Evolutionary conservation across 345 rosid species (phyloP).

Genomic region (Isatis tinctoria): DNA sequence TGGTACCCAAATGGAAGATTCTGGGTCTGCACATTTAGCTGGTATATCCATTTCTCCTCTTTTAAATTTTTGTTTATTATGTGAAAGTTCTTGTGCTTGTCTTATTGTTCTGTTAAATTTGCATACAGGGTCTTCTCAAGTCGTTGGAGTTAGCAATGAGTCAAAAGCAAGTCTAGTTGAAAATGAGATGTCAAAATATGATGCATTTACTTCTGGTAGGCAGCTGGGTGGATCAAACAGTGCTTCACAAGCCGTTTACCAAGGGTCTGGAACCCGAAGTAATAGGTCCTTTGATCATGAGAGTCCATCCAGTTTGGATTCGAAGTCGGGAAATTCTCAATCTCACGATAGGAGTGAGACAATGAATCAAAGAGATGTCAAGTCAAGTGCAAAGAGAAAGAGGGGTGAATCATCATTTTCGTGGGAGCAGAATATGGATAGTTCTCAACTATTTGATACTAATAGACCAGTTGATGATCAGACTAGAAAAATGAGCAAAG

Average conservation of each 20-base stretch:
- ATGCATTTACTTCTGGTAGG: slow-evolving; percentile 58
- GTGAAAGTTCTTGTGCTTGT: background rate
- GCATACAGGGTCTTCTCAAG: slow-evolving; percentile 76
- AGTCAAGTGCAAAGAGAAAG: slow-evolving; percentile 66
- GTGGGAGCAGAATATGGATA: slow-evolving; percentile 50
- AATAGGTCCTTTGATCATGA: slow-evolving; percentile 80
- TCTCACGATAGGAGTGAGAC: slow-evolving; percentile 72
- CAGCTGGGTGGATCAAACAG: slow-evolving; percentile 63
- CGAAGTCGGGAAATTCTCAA: slow-evolving; percentile 76
- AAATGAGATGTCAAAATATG: slow-evolving; percentile 62
- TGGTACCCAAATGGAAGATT: slow-evolving; percentile 73
- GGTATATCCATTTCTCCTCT: slow-evolving; percentile 41
- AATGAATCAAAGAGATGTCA: slow-evolving; percentile 51
- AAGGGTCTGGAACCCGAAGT: slow-evolving; percentile 64
- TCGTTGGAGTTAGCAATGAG: slow-evolving; percentile 50
- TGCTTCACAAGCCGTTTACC: slow-evolving; percentile 67
- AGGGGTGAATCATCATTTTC: slow-evolving; percentile 61
- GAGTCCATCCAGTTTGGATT: slow-evolving; percentile 91
- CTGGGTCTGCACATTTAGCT: slow-evolving; percentile 54
- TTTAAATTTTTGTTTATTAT: background rate
- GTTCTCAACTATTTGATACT: slow-evolving; percentile 48
- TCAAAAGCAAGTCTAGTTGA: slow-evolving; percentile 51
- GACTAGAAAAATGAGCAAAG: slow-evolving; percentile 63
- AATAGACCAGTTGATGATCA: slow-evolving; percentile 34
- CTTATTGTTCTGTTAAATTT: background rate